Evolutionary conservation across 2,329 filamentous ascomycete genomes (phyloP).

Genomic region (Pestalotiopsis sp.): DNA sequence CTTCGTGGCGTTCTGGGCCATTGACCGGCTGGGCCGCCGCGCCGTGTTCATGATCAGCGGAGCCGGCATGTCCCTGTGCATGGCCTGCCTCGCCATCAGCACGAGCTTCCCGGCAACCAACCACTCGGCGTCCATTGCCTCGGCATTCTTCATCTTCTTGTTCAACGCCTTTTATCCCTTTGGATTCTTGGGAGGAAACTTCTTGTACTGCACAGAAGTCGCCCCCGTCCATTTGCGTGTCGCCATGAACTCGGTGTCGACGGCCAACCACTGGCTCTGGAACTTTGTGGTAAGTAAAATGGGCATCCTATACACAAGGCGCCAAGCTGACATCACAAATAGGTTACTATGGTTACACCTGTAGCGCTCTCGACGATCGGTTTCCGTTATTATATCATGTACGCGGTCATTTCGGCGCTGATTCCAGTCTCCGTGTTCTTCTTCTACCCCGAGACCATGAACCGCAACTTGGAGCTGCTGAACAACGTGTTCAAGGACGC

Average conservation of each 20-base stretch:
- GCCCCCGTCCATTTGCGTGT: slow-evolving; percentile 54
- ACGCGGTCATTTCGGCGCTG: slow-evolving; percentile 46
- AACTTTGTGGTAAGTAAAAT: slow-evolving; percentile 40
- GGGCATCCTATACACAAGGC: no score
- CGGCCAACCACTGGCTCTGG: slow-evolving; percentile 56
- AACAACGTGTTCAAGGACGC: slow-evolving; percentile 45
- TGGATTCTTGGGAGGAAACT: slow-evolving; percentile 61
- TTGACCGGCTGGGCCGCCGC: slow-evolving; percentile 52
- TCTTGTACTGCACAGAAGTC: slow-evolving; percentile 63
- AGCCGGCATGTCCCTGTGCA: slow-evolving; percentile 55
- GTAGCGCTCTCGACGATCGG: slow-evolving; percentile 52
- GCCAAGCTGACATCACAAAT: neutral
- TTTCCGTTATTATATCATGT: slow-evolving; percentile 54
- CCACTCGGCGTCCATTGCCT: slow-evolving; percentile 49
- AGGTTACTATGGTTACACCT: slow-evolving; percentile 40
- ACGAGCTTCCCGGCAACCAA: slow-evolving; percentile 50
- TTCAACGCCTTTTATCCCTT: slow-evolving; percentile 64
- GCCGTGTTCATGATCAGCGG: slow-evolving; percentile 55
- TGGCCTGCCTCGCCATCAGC: slow-evolving; percentile 54
- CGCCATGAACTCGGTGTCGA: slow-evolving; percentile 59
- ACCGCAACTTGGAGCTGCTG: slow-evolving; percentile 48
- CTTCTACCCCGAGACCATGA: slow-evolving; percentile 52
- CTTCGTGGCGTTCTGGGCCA: slow-evolving; percentile 51
- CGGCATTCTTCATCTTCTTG: slow-evolving; percentile 58
- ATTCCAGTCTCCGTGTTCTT: slow-evolving; percentile 48